phyloP scores from a whole-genome alignment of 73 alveolate genomes.

The Blepharisma japonicum region DNA sequence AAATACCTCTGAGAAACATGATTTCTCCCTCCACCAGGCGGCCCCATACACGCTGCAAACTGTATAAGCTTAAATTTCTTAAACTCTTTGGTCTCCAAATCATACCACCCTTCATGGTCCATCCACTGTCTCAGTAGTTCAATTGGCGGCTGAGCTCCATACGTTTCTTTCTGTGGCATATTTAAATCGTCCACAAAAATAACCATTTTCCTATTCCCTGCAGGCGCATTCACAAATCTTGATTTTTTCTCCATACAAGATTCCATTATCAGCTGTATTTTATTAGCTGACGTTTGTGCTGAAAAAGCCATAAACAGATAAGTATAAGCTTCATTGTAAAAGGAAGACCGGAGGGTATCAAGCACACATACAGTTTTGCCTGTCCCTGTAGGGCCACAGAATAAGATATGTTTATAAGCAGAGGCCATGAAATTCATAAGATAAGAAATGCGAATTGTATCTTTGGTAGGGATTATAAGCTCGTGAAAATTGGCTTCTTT shows the following conservation, averaged over 20 bases:
- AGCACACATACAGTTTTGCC: constrained; percentile 97
- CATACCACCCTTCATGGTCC: constrained; percentile 99
- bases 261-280: constrained; percentile 92
- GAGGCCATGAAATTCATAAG: constrained; percentile 83
- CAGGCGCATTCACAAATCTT: constrained; percentile 81
- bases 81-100: constrained; percentile 91
- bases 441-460: constrained; percentile 93
- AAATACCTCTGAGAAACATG: constrained; percentile 80
- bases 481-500: constrained; percentile 90
- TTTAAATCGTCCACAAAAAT: constrained; percentile 97
- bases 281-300: constrained; percentile 96
- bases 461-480: constrained; percentile 97
- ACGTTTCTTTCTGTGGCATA: constrained; percentile 97
- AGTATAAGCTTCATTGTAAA: constrained; percentile 69
- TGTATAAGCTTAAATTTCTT: constrained; percentile 79
- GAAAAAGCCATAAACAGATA: constrained; percentile 87
- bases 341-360: constrained; percentile 70
- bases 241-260: constrained; percentile 93
- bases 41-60: constrained; percentile 98
- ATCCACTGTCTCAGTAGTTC: constrained; percentile 98
- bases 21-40: constrained; percentile 96
- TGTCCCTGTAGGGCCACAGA: constrained; percentile 99
- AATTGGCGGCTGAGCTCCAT: constrained; percentile 99
- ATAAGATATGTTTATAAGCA: constrained; percentile 85
- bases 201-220: constrained; percentile 84